These are phyloP conservation scores for Fraxinus paxiana DNA, from an alignment of 305 asterid genomes.

Conservation along the genomic window DNA sequence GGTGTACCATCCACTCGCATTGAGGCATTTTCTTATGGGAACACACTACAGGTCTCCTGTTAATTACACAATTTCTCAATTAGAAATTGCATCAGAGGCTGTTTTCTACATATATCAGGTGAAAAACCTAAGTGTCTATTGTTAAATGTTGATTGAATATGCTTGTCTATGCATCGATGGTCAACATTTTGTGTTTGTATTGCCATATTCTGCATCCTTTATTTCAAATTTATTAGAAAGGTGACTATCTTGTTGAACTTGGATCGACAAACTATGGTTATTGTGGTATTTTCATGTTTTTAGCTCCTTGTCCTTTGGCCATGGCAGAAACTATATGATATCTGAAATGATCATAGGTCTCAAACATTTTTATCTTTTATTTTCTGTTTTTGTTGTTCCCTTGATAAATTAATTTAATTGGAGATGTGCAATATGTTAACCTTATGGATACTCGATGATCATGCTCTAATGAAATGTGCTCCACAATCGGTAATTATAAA, in stretches of 20 bases:
- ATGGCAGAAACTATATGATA: neutral
- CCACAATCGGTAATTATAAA: neutral
- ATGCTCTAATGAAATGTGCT: constrained; percentile 1
- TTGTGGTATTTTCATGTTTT: neutral
- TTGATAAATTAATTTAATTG: neutral
- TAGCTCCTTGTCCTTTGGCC: neutral
- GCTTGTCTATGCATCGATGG: neutral
- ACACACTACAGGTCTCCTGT: constrained; percentile 83
- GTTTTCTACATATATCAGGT: constrained; percentile 78
- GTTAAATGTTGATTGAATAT: constrained; percentile 1
- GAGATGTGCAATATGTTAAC: neutral
- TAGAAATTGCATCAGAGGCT: constrained; percentile 71
- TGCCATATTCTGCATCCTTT: neutral
- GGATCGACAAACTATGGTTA: neutral
- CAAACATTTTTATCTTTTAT: neutral
- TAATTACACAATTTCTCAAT: constrained; percentile 61
- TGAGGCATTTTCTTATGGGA: constrained; percentile 78
- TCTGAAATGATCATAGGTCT: neutral
- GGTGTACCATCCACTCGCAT: constrained; percentile 77
- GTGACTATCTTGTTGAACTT: neutral
- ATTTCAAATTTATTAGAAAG: neutral
- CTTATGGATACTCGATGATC: neutral
- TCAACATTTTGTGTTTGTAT: neutral
- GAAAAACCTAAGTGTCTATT: constrained; percentile 11
- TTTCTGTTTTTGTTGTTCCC: neutral